A percentile compares a stretch with the other conserved stretches of the same genome.
These are phyloP conservation scores for Acacia crassicarpa DNA, from an alignment of 306 rosid genomes.

Conservation along the genomic window DNA sequence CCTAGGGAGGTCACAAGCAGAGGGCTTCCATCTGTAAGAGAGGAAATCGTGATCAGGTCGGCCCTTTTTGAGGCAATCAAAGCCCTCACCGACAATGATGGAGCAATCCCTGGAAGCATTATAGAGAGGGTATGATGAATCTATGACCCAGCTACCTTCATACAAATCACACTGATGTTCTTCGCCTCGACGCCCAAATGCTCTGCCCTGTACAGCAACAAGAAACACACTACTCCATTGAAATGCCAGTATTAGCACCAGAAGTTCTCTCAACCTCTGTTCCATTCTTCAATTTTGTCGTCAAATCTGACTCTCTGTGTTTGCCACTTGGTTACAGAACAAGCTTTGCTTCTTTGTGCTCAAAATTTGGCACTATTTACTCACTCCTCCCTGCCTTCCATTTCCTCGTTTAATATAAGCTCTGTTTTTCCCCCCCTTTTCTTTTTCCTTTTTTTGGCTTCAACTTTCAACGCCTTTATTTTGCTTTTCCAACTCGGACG, in stretches of 20 bases:
- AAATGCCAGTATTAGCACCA: neutral
- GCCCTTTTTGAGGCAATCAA: conserved; percentile 58
- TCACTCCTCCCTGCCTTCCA: neutral
- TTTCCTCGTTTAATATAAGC: neutral
- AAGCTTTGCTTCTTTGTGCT: neutral
- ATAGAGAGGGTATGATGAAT: conserved; percentile 51
- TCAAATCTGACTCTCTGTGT: neutral
- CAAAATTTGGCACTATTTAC: neutral
- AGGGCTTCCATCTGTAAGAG: conserved; percentile 64
- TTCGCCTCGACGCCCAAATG: neutral
- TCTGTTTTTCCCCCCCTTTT: no score
- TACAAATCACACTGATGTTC: conserved; percentile 39
- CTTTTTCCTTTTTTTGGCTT: neutral
- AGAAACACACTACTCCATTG: conserved; percentile 4
- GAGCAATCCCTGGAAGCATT: conserved; percentile 46
- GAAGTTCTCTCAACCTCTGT: neutral
- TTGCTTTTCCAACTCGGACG: neutral
- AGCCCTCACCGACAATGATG: conserved; percentile 52
- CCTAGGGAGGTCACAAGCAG: conserved; percentile 60
- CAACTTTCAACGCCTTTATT: neutral
- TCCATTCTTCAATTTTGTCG: conserved; percentile 27
- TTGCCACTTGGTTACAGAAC: neutral
- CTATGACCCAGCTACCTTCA: conserved; percentile 52
- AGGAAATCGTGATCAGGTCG: conserved; percentile 56
- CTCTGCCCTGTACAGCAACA: conserved; percentile 20